Evolutionary conservation across 306 rosid species (phyloP).

Genomic region (Arachis hypogaea): DNA sequence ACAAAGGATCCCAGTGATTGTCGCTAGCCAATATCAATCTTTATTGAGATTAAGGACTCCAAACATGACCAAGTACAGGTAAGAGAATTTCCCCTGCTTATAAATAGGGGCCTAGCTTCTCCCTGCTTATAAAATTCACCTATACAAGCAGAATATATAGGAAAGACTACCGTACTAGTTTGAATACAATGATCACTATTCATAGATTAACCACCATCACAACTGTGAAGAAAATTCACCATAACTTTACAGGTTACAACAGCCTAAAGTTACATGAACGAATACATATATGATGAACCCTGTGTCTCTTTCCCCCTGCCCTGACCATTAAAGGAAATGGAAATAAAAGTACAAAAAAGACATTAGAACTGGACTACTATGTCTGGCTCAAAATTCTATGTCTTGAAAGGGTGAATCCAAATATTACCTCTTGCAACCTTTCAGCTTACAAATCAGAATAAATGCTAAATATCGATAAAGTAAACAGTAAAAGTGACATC

Average conservation of each 20-base stretch:
- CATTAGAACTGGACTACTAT: neutral
- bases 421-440: conserved; percentile 3
- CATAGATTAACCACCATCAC: neutral
- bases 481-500: conserved; percentile 10
- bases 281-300: neutral
- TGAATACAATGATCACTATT: conserved; percentile 13
- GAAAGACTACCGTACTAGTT: neutral
- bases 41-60: neutral
- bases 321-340: neutral
- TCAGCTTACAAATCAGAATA: conserved; percentile 21
- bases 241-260: neutral
- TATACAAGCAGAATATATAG: conserved; percentile 1
- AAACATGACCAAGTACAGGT: neutral
- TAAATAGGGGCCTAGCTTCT: neutral
- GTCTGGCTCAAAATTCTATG: neutral
- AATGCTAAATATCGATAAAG: conserved; percentile 9
- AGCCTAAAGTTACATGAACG: conserved; percentile 4
- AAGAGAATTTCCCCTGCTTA: neutral
- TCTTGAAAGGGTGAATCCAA: conserved; percentile 5
- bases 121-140: neutral
- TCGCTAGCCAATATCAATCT: neutral
- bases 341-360: neutral
- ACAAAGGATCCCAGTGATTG: neutral
- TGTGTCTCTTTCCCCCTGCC: neutral
- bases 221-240: conserved; percentile 11